Percentiles rank a stretch among this genome's conserved stretches.
phyloP scores from a whole-genome alignment of 176 grass and related monocot genomes.

The Lolium rigidum region DNA sequence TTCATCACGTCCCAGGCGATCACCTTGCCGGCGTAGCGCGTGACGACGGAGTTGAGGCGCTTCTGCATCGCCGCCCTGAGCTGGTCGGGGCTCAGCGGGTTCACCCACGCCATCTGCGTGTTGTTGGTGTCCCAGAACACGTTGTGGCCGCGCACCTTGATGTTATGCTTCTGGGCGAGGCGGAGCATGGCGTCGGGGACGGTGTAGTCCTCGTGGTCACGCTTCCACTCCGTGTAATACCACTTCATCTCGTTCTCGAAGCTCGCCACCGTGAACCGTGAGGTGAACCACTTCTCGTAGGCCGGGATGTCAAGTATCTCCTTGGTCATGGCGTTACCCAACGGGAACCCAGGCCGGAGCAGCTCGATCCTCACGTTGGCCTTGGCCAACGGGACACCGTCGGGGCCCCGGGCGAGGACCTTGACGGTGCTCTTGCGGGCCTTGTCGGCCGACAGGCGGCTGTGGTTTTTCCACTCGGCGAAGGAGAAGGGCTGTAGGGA shows the following conservation, averaged over 20 bases:
- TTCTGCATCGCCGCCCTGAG: constrained; percentile 56
- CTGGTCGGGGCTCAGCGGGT: not conserved
- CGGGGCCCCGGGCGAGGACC: constrained; percentile 39
- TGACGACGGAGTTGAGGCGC: constrained; percentile 57
- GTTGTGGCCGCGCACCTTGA: constrained; percentile 74
- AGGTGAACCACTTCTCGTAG: constrained; percentile 86
- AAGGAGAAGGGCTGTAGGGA: constrained; percentile 82
- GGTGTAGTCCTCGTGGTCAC: constrained; percentile 55
- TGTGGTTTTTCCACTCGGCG: constrained; percentile 70
- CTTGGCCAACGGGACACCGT: constrained; percentile 34
- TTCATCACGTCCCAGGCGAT: constrained; percentile 95
- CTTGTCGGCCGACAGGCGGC: constrained; percentile 39
- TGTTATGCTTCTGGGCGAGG: constrained; percentile 38
- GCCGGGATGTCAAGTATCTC: constrained; percentile 55
- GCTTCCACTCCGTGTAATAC: constrained; percentile 60
- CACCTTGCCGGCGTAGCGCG: constrained; percentile 62
- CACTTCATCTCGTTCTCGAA: constrained; percentile 99
- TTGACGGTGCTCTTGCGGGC: constrained; percentile 33
- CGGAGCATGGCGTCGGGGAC: constrained; percentile 68
- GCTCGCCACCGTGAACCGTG: constrained; percentile 75
- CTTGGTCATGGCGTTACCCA: constrained; percentile 62
- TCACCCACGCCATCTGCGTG: constrained; percentile 55
- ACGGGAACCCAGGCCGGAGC: constrained; percentile 52
- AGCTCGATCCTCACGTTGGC: constrained; percentile 58
- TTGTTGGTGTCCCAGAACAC: constrained; percentile 80